These are phyloP conservation scores for Myriosclerotinia duriaeana DNA, from an alignment of 2,329 filamentous ascomycete species.

Conservation along the genomic window DNA sequence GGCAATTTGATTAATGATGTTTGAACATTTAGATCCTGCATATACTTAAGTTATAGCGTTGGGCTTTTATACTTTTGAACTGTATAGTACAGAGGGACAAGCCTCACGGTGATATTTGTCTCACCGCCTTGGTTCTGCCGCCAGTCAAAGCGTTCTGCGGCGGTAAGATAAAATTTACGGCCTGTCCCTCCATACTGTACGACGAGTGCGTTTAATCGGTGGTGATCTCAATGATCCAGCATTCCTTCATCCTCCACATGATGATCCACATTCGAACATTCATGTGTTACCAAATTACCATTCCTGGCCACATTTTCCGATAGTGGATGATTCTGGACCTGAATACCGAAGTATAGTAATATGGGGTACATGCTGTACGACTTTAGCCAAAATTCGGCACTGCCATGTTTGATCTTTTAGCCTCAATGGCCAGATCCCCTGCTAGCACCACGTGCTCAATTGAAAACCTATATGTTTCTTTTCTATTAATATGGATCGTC, in stretches of 20 bases:
- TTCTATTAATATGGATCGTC: neutral
- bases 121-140: too few species aligned
- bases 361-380: conserved; percentile 9
- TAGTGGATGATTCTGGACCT: neutral
- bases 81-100: too few species aligned
- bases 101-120: too few species aligned
- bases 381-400: conserved; percentile 7
- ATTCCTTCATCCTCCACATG: neutral
- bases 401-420: neutral
- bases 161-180: too few species aligned
- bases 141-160: too few species aligned
- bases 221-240: too few species aligned
- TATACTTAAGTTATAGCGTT: too few species aligned
- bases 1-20: too few species aligned
- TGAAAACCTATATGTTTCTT: neutral
- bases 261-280: neutral
- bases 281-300: neutral
- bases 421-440: neutral
- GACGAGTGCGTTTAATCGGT: too few species aligned
- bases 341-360: neutral
- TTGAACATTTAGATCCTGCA: too few species aligned
- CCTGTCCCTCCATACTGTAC: too few species aligned
- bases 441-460: neutral
- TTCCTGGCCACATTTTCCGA: neutral
- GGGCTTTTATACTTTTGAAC: too few species aligned